Base-by-base conservation (phyloP, 371 early-diverging fungal genomes). In the Basidiobolus meristosporus region DNA sequence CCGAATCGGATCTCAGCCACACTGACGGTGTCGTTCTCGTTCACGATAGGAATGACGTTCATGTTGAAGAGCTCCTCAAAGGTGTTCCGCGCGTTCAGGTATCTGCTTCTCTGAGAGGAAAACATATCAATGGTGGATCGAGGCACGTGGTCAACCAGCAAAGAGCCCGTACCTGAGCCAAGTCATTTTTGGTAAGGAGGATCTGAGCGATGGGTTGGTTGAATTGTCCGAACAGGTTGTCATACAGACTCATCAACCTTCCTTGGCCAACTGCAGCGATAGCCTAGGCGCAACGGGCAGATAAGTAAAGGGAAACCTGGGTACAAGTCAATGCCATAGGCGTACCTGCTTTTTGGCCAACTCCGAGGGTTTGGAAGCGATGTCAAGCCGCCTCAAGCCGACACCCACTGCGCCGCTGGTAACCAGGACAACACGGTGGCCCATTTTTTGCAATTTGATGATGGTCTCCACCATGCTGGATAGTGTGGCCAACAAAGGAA, bases 211-310 rank as follows among this genome's bases (percentile, higher is more conserved):
- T 80, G 7, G 89, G 83, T 48, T 82, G 80, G 40, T 80, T 78
- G 47, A 90, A 81, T 55, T 87, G 82, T 20, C 75, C 73, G 66
- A 95, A 95, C 30, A 92, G 65, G 46, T 78, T 74, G 57, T 90
- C 90, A 47, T 88, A 95, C 50, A 90, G 63, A 33, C 86, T 80
- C 90, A 95, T 95, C 48, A 95, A 59, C 15, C 87, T 70, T 23
- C 88, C 90, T 59, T 95, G 96, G 26, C 96, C 96, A 16, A 95
- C 82, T 19, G 91, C 91, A 23, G 93, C 93, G 32, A 89, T 76
- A 19, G 92, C 95, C 87, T 92, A 46, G 19, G 26, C 2, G 21
- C n/a, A 30, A 31, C 5, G 30, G 23, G 33, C 31, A n/a, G 22
- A 10, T 20, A 17, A 11, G 9, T 3, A 4, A 4, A 18, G 2